phyloP scores from a whole-genome alignment of 75 land plant genomes.

The Adiantum capillusveneris region DNA sequence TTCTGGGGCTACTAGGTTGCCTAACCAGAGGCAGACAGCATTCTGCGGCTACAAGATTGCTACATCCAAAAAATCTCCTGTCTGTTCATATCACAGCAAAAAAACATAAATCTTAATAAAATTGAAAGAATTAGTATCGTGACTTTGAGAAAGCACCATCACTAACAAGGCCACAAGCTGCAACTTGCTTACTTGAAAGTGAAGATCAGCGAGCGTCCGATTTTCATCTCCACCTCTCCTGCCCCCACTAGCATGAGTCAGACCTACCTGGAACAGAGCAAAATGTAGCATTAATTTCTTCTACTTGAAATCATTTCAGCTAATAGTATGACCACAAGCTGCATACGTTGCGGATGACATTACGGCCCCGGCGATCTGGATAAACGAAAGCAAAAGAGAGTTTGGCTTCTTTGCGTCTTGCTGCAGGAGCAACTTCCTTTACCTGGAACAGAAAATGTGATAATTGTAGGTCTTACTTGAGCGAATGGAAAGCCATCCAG shows the following conservation, averaged over 20 bases:
- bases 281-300: no score
- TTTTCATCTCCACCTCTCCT: slow-evolving; percentile 41
- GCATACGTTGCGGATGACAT: slow-evolving; percentile 57
- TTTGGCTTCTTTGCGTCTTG: slow-evolving; percentile 71
- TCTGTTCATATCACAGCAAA: slow-evolving; percentile 35
- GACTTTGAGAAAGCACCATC: no score
- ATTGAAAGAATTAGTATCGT: no score
- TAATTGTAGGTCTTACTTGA: no score
- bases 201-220: slow-evolving; percentile 45
- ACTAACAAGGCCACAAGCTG: no score
- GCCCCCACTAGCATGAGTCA: slow-evolving; percentile 34
- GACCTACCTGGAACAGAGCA: slow-evolving; percentile 56
- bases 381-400: slow-evolving; percentile 74
- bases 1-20: no score
- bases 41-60: no score
- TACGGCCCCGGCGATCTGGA: slow-evolving; percentile 81
- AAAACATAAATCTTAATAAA: background rate
- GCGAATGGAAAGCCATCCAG: background rate
- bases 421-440: slow-evolving; percentile 83
- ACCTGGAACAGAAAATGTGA: slow-evolving; percentile 34
- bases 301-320: no score
- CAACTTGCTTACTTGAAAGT: slow-evolving; percentile 38
- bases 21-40: no score
- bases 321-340: no score
- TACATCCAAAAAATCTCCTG: slow-evolving; percentile 69